Base-by-base conservation (phyloP, 73 alveolate genomes). In the Paramecium octaurelia region DNA sequence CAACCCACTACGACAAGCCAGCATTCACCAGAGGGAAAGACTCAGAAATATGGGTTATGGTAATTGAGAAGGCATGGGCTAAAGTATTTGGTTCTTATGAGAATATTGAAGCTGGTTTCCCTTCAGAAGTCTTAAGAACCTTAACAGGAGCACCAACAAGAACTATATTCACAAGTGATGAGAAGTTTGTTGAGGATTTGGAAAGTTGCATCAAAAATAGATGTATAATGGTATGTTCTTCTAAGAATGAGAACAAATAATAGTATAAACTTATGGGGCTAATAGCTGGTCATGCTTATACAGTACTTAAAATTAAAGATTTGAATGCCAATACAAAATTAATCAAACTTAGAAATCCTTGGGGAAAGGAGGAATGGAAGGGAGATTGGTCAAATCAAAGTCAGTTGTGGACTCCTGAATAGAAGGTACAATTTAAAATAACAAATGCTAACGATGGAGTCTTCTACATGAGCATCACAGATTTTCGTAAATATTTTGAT, bases 11-110 rank as follows among this genome's bases (percentile, higher is more conserved):
- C 35, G 86, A 92, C 34, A 93, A 96, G 59, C 98, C 98, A 94
- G 99, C 99, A 11, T 98, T 98, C 94, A 94, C 98, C 35, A 48
- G 60, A 48, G 60, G 60, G 27, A 48, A 48, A 48, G 98, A 94
- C 42, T 95, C 92, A 85, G 99, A 98, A 91, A 92, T 98, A 40
- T 98, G 99, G 99, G 99, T 98, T 9, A 76, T 97, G 80, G 50
- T 97, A 50, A 43, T 98, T 29, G 99, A 98, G 88, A 98, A 98
- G 85, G 99, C 99, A 1, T 98, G 99, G 99, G 99, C 99, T 10
- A 97, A 98, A 92, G 94, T 96, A 11, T 95, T 95, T 94, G 99
- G 99, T 21, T 92, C 96, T 36, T 98, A 97, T 92, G 95, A 96
- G 11, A 97, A 97, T 86, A 97, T 98, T 21, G 99, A 97, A 43